Conservation (phyloP, 345 rosid genomes). For the Erucastrum elatum region DNA sequence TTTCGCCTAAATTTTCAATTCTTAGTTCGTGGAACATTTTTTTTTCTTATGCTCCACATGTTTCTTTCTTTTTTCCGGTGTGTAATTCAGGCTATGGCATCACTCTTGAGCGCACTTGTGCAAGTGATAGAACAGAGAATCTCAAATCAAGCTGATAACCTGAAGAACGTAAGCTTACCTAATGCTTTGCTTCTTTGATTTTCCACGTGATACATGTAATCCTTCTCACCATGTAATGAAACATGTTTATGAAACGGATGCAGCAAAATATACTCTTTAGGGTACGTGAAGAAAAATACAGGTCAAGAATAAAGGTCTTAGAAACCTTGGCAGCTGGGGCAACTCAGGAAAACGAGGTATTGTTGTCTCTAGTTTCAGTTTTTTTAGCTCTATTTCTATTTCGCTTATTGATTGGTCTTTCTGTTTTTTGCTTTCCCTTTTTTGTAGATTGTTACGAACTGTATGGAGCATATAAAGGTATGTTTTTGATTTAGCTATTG, state of each 20-base stretch:
- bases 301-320: conserved; percentile 64
- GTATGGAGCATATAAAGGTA: conserved; percentile 55
- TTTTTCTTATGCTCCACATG: conserved; percentile 17
- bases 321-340: conserved; percentile 80
- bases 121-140: conserved; percentile 72
- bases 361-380: conserved; percentile 24
- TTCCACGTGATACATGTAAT: conserved; percentile 15
- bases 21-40: conserved; percentile 14
- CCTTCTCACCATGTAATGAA: conserved; percentile 31
- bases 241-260: conserved; percentile 34
- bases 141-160: conserved; percentile 65
- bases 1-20: conserved; percentile 10
- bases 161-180: conserved; percentile 86
- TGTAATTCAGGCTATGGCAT: conserved; percentile 53
- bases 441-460: conserved; percentile 47
- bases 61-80: not conserved
- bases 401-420: conserved; percentile 22
- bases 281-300: conserved; percentile 74
- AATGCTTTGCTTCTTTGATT: conserved; percentile 25
- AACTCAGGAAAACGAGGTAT: conserved; percentile 77
- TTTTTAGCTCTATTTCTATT: not conserved
- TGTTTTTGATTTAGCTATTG: conserved; percentile 1
- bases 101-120: conserved; percentile 58
- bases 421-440: conserved; percentile 8
- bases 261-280: conserved; percentile 76